Evolutionary conservation across 768 basidiomycete species (phyloP), one percentile per base, ranked within the genome.

Genomic region (Hericium erinaceus): DNA sequence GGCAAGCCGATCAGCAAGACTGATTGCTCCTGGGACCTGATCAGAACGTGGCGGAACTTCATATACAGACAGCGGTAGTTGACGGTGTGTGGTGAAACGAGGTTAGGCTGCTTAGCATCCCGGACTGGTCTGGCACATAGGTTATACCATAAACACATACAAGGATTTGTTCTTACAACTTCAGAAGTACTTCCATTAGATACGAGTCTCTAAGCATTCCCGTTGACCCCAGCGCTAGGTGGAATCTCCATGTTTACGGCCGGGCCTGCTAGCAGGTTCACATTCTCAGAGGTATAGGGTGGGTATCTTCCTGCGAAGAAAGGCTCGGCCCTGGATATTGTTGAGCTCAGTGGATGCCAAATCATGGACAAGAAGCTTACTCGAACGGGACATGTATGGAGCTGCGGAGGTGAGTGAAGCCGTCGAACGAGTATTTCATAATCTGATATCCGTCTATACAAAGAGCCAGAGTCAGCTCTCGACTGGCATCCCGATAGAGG

Each of bases 321-420:
- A 15, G 41, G 41, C 41, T 44, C 41, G 15, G 15, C 16, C 8
- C 41, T 44, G n/a, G 15, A 44, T 15, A 44, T 16, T 6, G 18
- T n/a, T 15, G 7, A 44, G 18, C 41, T 16, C 41, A 15, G 41
- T 44, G 33, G 33, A 8, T 1, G 7, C 7, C n/a, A n/a, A n/a
- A 10, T 33, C 2, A 33, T 33, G 33, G 9, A 33, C 2, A 44
- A 2, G 1, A 16, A 2, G 70, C 78, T 46, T 57, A 85, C 84
- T 79, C 81, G 66, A 69, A 73, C 4, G 87, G 84, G 22, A 80
- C 77, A 60, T 86, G 80, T 39, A 81, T 65, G 18, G 77, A 72
- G 12, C 72, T 66, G 28, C 82, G 71, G 13, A 73, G 64, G 50
- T 83, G 80, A 3, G 75, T 75, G 66, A 84, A 87, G 1, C 72